Percentiles rank a stretch among this genome's conserved stretches.
These are phyloP conservation scores for Chlorella sp. DNA, from an alignment of 139 green algal genomes.

Conservation along the genomic window DNA sequence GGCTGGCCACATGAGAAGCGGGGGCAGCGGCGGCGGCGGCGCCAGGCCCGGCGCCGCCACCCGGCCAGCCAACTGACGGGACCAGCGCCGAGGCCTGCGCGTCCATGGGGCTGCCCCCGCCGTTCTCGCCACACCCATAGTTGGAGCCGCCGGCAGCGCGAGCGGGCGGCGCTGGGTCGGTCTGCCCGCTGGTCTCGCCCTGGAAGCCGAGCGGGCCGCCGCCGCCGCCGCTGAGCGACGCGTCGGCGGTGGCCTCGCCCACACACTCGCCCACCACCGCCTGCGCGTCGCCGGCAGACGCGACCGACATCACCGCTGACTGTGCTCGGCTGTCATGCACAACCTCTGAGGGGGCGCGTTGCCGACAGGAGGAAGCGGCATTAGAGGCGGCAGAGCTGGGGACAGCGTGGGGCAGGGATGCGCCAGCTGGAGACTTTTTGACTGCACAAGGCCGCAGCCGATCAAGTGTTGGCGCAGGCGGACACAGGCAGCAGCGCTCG, in stretches of 20 bases:
- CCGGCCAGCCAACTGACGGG: not conserved
- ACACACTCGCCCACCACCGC: not conserved
- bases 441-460: too few relatives aligned
- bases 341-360: too few relatives aligned
- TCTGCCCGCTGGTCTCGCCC: not conserved
- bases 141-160: conserved; percentile 2
- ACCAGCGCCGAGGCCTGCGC: conserved; percentile 7
- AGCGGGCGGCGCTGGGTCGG: not conserved
- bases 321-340: too few relatives aligned
- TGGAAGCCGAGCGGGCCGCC: not conserved
- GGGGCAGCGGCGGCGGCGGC: not conserved
- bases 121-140: conserved; percentile 21
- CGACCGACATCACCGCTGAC: too few relatives aligned
- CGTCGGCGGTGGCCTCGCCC: conserved; percentile 1
- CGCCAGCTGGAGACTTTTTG: too few relatives aligned
- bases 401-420: too few relatives aligned
- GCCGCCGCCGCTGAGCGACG: not conserved
- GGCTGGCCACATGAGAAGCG: conserved; percentile 8
- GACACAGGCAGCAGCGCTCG: too few relatives aligned
- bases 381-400: too few relatives aligned
- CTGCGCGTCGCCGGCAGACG: too few relatives aligned
- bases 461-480: too few relatives aligned
- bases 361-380: too few relatives aligned
- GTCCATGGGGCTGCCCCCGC: not conserved
- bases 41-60: not conserved